A percentile compares a stretch with the other conserved stretches of the same genome.
phyloP scores from a whole-genome alignment of 768 basidiomycete species.

The Flagelloscypha sp. region DNA sequence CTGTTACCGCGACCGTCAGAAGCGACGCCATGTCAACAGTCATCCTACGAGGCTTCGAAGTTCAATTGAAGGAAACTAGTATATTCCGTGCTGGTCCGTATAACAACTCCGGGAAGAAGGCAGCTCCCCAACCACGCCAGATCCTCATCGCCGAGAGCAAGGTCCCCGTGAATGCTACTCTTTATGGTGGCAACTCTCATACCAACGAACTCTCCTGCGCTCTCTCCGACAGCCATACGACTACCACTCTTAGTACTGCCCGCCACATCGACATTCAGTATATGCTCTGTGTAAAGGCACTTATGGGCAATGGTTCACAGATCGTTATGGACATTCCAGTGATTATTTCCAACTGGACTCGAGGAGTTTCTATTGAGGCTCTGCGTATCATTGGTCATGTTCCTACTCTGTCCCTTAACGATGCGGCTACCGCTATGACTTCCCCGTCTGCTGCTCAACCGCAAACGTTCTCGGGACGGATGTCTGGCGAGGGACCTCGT shows the following conservation, averaged over 20 bases:
- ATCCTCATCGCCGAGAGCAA: slow-evolving; percentile 61
- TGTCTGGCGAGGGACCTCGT: too few relatives aligned
- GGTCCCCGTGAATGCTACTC: slow-evolving; percentile 58
- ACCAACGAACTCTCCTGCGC: slow-evolving; percentile 65
- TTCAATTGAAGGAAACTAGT: slow-evolving; percentile 69
- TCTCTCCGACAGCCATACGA: slow-evolving; percentile 66
- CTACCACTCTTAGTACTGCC: slow-evolving; percentile 74
- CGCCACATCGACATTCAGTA: slow-evolving; percentile 84
- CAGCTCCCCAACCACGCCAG: slow-evolving; percentile 46
- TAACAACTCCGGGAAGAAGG: slow-evolving; percentile 42
- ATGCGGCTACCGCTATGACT: too few relatives aligned
- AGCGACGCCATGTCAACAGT: slow-evolving; percentile 62
- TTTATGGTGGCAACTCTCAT: slow-evolving; percentile 66
- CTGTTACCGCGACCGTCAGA: slow-evolving; percentile 62
- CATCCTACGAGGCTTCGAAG: slow-evolving; percentile 77
- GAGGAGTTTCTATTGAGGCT: slow-evolving; percentile 66
- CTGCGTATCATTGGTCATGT: slow-evolving; percentile 47
- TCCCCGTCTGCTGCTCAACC: too few relatives aligned
- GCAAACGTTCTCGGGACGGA: too few relatives aligned
- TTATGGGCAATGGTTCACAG: slow-evolving; percentile 59
- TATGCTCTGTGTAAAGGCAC: slow-evolving; percentile 65
- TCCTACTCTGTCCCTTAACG: slow-evolving; percentile 38
- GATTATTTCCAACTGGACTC: slow-evolving; percentile 82
- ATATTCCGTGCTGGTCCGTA: slow-evolving; percentile 62
- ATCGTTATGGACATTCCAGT: slow-evolving; percentile 70